These are phyloP conservation scores for Rosa hybrid DNA, from an alignment of 331 rosid genomes.

Conservation along the genomic window DNA sequence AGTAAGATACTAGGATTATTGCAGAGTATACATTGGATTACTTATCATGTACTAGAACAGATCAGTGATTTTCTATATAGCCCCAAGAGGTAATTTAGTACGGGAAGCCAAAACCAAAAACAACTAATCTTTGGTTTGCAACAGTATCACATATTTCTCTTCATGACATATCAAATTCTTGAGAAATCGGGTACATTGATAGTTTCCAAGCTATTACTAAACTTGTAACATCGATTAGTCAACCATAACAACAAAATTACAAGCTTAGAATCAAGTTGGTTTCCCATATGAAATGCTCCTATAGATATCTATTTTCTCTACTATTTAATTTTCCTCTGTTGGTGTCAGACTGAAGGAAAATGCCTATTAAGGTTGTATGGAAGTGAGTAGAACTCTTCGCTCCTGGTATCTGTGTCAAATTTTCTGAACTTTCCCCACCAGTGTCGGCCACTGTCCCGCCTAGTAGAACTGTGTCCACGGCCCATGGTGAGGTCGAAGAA, in stretches of 20 bases:
- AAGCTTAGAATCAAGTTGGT: slow-evolving; percentile 8
- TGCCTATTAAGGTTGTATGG: slow-evolving; percentile 62
- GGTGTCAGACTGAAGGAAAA: slow-evolving; percentile 66
- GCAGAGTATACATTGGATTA: neutral
- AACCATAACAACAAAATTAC: slow-evolving; percentile 1
- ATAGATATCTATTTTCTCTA: neutral
- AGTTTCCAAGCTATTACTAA: slow-evolving; percentile 1
- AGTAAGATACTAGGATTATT: no score
- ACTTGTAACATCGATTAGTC: neutral
- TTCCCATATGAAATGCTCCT: neutral
- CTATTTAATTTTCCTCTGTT: neutral
- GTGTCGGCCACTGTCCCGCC: slow-evolving; percentile 81
- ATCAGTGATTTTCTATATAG: neutral
- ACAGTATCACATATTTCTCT: neutral
- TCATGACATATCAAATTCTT: neutral
- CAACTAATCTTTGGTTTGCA: neutral
- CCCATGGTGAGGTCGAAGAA: slow-evolving; percentile 54
- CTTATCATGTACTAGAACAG: neutral
- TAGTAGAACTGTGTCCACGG: slow-evolving; percentile 44
- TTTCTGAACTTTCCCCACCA: slow-evolving; percentile 81
- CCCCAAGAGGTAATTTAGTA: neutral
- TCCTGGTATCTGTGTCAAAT: slow-evolving; percentile 56
- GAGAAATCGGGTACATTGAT: neutral
- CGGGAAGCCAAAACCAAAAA: neutral
- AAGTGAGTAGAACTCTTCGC: slow-evolving; percentile 73